Base-by-base conservation (phyloP, 208 protist species). In the Leishmania amazonensis region DNA sequence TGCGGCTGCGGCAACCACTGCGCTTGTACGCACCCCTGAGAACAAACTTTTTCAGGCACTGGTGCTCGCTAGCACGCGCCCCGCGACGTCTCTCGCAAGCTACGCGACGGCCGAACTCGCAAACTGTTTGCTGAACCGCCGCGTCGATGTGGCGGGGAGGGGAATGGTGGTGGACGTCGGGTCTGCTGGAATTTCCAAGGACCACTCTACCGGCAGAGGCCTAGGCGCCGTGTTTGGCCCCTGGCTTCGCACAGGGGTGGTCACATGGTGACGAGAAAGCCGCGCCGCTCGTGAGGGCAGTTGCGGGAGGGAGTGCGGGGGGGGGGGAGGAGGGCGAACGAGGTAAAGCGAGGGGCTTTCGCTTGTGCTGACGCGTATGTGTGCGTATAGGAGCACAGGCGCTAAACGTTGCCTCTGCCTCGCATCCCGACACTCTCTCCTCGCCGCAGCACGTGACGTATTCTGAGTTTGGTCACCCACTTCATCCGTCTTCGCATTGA, bases 141-240 rank as follows among this genome's bases (percentile, higher is more conserved):
- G 83, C 47, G 83, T 74, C 19, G 51, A 38, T n/a, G 78, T 75
- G 13, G 73, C 78, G 17, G 83, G 83, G 6, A 54, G 78, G 40
- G 83, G 83, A 28, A 79, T 85, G 8, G 83, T 82, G n/a, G 83
- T 85, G 42, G 83, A 85, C 64, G 83, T 82, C n/a, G 83, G 70
- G 45, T 54, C 45, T 74, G 77, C 47, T 47, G 21, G 75, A 35
- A 31, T 62, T 76, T 38, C 15, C 35, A 4, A 13, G 11, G 3
- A 53, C 45, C 13, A 53, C 70, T 28, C 42, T 7, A 17, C 2
- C 17, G 70, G 42, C 28, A 24, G 70, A n/a, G 54, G 54, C 7
- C 13, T 60, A 3, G 81, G 76, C 45, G 19, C 17, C 7, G 76
- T 81, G 51, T 85, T 85, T 19, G 74, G 73, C 8, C 38, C 77